phyloP scores from a whole-genome alignment of 2,329 filamentous ascomycete species.

The Hypomyces rosellus region DNA sequence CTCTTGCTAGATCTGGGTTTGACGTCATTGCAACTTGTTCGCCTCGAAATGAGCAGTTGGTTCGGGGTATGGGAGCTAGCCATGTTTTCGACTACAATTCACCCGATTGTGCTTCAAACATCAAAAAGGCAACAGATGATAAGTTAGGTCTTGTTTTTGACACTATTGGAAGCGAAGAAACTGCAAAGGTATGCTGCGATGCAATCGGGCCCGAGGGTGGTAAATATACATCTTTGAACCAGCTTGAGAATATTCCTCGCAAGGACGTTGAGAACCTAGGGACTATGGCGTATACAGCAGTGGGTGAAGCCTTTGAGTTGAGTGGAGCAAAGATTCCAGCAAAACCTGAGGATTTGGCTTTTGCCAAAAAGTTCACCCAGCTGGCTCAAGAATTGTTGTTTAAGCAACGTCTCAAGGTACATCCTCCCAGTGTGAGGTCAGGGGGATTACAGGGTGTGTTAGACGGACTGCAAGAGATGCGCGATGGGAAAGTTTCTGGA shows the following conservation, averaged over 20 bases:
- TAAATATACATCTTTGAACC: constrained; percentile 35
- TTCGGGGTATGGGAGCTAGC: constrained; percentile 37
- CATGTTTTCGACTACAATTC: constrained; percentile 42
- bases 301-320: constrained; percentile 31
- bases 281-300: constrained; percentile 35
- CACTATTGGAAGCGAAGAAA: constrained; percentile 4
- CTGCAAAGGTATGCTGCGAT: constrained; percentile 23
- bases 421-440: constrained; percentile 25
- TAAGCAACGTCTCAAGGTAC: constrained; percentile 31
- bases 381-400: constrained; percentile 27
- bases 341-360: constrained; percentile 25
- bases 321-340: constrained; percentile 18
- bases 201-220: constrained; percentile 27
- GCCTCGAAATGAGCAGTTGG: constrained; percentile 29
- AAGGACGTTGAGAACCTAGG: constrained; percentile 31
- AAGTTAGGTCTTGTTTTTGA: constrained; percentile 2
- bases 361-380: constrained; percentile 32
- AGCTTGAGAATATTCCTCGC: constrained; percentile 21
- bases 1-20: constrained; percentile 24
- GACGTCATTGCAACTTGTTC: constrained; percentile 35
- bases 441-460: constrained; percentile 20
- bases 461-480: constrained; percentile 27
- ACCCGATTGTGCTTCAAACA: constrained; percentile 17
- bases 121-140: constrained; percentile 13
- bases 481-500: constrained; percentile 31